Conservation (phyloP, 345 rosid species). For the Pelargonium nanum region DNA sequence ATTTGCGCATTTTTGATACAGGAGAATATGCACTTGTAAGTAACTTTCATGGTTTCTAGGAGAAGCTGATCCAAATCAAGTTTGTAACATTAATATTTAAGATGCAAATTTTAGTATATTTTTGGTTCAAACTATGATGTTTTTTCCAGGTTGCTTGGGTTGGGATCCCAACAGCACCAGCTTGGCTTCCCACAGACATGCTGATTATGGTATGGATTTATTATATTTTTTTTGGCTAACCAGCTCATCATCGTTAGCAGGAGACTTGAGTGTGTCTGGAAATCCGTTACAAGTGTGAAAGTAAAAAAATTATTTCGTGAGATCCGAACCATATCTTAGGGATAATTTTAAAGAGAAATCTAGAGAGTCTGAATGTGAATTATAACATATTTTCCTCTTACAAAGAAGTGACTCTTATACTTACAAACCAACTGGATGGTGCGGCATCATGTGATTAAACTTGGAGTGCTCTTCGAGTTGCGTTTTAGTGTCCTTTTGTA, state of each 20-base stretch:
- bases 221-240: neutral
- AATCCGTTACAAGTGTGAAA: too few relatives aligned
- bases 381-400: too few relatives aligned
- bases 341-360: too few relatives aligned
- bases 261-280: neutral
- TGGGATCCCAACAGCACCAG: constrained; percentile 88
- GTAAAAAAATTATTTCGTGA: too few relatives aligned
- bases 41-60: too few relatives aligned
- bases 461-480: too few relatives aligned
- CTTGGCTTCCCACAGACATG: constrained; percentile 94
- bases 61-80: neutral
- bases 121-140: neutral
- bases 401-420: too few relatives aligned
- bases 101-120: neutral
- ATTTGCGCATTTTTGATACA: constrained; percentile 73
- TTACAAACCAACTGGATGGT: too few relatives aligned
- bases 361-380: too few relatives aligned
- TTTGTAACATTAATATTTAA: neutral
- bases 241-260: neutral
- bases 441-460: too few relatives aligned
- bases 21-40: constrained; percentile 95
- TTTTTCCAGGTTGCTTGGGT: constrained; percentile 68
- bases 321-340: too few relatives aligned
- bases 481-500: too few relatives aligned
- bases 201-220: constrained; percentile 53